Evolutionary conservation across 1,139 yeast genomes (phyloP), one percentile per base, ranked within the genome.

Genomic region (Debaryomycetaceae sp.): DNA sequence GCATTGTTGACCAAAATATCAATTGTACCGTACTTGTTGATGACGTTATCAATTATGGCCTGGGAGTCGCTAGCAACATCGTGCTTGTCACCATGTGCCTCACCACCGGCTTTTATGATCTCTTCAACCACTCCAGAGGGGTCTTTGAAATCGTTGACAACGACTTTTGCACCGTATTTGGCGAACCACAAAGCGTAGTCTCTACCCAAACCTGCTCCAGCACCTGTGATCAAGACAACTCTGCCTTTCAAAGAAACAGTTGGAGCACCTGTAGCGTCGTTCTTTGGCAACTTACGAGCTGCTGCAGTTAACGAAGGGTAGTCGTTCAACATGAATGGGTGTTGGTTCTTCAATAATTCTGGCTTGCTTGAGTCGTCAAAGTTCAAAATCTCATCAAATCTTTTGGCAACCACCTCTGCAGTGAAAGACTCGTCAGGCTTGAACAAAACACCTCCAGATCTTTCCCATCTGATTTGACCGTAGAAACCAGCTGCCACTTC

Each of bases 401-500:
- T 78, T 56, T 75, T 70, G 46, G 89, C 79, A 38, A 92, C 84
- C 6, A 92, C 83, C 52, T 91, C 95, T 13, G 98, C 94, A 6
- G 95, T 87, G 53, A 86, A 84, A 16, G 82, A 54, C 37, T 73
- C 71, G 57, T 83, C 92, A 31, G 96, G 87, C 63, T 83, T 87
- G 70, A 92, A 84, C 48, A 83, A 71, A 42, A 79, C 87, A 52
- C 98, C 98, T 28, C 87, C 79, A 33, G 94, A 81, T 59, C 98
- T 80, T 69, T 92, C 94, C 97, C 98, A 92, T 59, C 97, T 80
- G 47, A 91, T 81, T 67, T 89, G 95, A 35, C 91, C 89, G 62
- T 75, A 88, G 61, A 84, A 86, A 2, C 98, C 98, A 37, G 96
- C 98, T 34, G 97, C 98, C 50, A 87, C 85, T 68, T 92, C 98